Conservation (phyloP, 768 basidiomycete species). For the Termitomyces sp. region DNA sequence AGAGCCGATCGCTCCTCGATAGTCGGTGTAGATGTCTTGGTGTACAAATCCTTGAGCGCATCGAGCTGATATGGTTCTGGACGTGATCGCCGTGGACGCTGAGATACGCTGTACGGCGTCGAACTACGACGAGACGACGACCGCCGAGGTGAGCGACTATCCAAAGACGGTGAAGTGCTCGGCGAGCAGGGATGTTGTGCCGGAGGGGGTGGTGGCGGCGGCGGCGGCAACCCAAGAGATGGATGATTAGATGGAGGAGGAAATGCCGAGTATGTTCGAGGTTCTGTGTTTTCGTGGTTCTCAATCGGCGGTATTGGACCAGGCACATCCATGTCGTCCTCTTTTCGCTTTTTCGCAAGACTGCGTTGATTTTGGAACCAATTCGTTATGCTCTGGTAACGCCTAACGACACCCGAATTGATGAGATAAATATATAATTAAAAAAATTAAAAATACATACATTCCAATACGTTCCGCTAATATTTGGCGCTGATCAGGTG, state of each 20-base stretch:
- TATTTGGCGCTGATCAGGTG: slow-evolving; percentile 58
- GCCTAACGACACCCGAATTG: slow-evolving; percentile 39
- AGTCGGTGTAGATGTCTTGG: slow-evolving; percentile 65
- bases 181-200: slow-evolving; percentile 27
- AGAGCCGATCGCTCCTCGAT: slow-evolving; percentile 76
- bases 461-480: slow-evolving; percentile 70
- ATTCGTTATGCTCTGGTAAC: slow-evolving; percentile 74
- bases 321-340: slow-evolving; percentile 41
- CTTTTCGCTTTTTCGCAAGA: slow-evolving; percentile 65
- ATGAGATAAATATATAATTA: slow-evolving; percentile 23
- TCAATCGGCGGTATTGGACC: slow-evolving; percentile 24
- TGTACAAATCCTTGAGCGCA: slow-evolving; percentile 65
- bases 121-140: slow-evolving; percentile 33
- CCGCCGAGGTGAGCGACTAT: slow-evolving; percentile 33
- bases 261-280: slow-evolving; percentile 40
- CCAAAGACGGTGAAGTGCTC: slow-evolving; percentile 35
- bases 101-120: slow-evolving; percentile 39
- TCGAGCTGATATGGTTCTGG: slow-evolving; percentile 77
- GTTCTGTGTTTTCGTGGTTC: slow-evolving; percentile 28
- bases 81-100: slow-evolving; percentile 65
- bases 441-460: slow-evolving; percentile 40
- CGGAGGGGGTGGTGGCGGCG: slow-evolving; percentile 9
- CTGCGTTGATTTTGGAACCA: slow-evolving; percentile 89
- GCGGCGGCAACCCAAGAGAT: slow-evolving; percentile 34
- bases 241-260: slow-evolving; percentile 45